Conservation (phyloP, 2,329 filamentous ascomycete species). For the Cladorrhinum sp. region DNA sequence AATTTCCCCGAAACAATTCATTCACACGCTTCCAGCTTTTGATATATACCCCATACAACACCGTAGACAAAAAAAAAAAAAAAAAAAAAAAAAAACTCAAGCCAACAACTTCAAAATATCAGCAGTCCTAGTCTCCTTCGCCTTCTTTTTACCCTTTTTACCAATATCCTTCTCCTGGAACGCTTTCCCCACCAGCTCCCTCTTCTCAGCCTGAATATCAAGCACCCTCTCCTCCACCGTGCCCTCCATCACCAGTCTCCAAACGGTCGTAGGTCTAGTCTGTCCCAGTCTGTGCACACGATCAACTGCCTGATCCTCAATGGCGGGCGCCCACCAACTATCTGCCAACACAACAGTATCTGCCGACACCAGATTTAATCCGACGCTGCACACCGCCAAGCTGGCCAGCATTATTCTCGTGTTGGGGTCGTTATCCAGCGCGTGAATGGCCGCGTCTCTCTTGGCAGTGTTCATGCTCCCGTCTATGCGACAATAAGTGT, state of each 20-base stretch:
- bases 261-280: constrained; percentile 73
- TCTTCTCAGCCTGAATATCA: constrained; percentile 74
- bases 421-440: constrained; percentile 63
- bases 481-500: constrained; percentile 71
- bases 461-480: constrained; percentile 69
- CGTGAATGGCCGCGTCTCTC: constrained; percentile 69
- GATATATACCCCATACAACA: background rate
- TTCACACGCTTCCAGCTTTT: too few species aligned
- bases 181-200: constrained; percentile 71
- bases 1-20: too few species aligned
- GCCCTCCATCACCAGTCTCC: constrained; percentile 75
- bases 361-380: constrained; percentile 80
- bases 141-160: constrained; percentile 53
- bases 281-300: constrained; percentile 85
- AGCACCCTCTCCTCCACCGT: constrained; percentile 80
- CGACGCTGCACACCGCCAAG: constrained; percentile 78
- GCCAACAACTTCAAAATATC: constrained; percentile 51
- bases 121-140: constrained; percentile 56
- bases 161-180: constrained; percentile 70
- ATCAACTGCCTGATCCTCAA: constrained; percentile 88
- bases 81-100: constrained; percentile 13
- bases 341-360: constrained; percentile 83
- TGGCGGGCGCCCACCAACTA: constrained; percentile 87
- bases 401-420: constrained; percentile 79
- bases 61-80: background rate